These are phyloP conservation scores for Tephrocybe rancida DNA, from an alignment of 768 basidiomycete genomes.

Conservation along the genomic window DNA sequence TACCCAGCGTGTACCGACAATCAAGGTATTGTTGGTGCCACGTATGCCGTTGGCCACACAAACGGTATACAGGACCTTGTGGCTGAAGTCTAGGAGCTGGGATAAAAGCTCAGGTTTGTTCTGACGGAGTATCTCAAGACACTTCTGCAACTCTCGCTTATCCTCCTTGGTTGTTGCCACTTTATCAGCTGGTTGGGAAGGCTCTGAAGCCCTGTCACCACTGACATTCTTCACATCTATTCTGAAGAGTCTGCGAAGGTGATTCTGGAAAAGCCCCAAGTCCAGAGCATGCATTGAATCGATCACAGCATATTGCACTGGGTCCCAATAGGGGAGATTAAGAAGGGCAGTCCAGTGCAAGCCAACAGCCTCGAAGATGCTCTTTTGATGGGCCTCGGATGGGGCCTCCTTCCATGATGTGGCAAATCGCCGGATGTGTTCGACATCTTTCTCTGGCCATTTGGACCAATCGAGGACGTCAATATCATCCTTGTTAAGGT, in stretches of 20 bases:
- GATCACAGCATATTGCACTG: constrained; percentile 27
- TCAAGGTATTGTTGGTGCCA: constrained; percentile 1
- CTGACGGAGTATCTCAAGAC: neutral
- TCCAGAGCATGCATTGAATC: constrained; percentile 45
- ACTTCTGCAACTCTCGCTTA: neutral
- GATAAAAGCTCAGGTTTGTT: constrained; percentile 4
- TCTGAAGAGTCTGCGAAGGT: constrained; percentile 26
- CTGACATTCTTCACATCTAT: too few species aligned
- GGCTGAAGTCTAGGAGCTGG: neutral
- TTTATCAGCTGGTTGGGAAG: too few species aligned
- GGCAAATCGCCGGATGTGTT: constrained; percentile 18
- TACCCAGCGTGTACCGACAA: constrained; percentile 25
- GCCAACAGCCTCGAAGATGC: constrained; percentile 21
- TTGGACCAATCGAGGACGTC: constrained; percentile 26
- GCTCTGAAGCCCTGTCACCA: too few species aligned
- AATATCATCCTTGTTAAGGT: constrained; percentile 23
- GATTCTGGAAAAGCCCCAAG: constrained; percentile 32
- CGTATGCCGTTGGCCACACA: constrained; percentile 20
- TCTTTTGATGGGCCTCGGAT: constrained; percentile 12
- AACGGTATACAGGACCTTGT: constrained; percentile 22
- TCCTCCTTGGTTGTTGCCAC: neutral
- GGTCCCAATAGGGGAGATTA: constrained; percentile 42
- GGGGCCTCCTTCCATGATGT: constrained; percentile 24
- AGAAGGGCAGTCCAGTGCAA: constrained; percentile 33
- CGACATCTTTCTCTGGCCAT: too few species aligned